Evolutionary conservation across 2,329 filamentous ascomycete species (phyloP).

Genomic region (Trichoderma aggressivum): DNA sequence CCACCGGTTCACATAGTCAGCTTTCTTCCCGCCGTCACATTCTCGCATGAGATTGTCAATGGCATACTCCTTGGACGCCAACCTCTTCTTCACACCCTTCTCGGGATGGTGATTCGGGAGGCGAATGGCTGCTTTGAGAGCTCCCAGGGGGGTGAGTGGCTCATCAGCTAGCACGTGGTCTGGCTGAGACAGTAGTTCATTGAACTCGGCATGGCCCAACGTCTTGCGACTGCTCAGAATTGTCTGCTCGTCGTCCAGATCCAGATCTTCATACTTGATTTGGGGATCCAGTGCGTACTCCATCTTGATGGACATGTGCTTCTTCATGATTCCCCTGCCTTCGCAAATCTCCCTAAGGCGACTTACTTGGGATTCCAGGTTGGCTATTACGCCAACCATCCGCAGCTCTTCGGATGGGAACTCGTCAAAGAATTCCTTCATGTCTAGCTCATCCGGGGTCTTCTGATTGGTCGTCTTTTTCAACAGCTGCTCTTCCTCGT

Average conservation of each 20-base stretch:
- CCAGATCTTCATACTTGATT: constrained; percentile 40
- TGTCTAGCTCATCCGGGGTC: constrained; percentile 38
- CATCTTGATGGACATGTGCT: constrained; percentile 39
- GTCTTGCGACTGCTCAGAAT: constrained; percentile 26
- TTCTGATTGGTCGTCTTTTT: constrained; percentile 29
- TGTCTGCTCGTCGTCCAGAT: constrained; percentile 33
- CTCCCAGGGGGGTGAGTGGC: constrained; percentile 41
- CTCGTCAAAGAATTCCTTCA: constrained; percentile 43
- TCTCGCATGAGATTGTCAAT: constrained; percentile 44
- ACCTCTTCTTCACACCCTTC: constrained; percentile 35
- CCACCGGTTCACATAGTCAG: constrained; percentile 50
- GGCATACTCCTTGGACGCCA: constrained; percentile 47
- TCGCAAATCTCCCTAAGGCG: constrained; percentile 40
- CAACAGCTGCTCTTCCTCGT: constrained; percentile 36
- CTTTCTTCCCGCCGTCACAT: constrained; percentile 36
- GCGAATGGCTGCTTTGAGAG: constrained; percentile 38
- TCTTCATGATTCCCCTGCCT: constrained; percentile 41
- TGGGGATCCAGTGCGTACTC: constrained; percentile 40
- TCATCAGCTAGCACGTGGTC: constrained; percentile 40
- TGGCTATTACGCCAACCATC: constrained; percentile 34
- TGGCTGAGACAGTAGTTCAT: constrained; percentile 48
- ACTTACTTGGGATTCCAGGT: constrained; percentile 33
- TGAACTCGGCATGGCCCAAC: constrained; percentile 41
- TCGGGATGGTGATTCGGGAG: constrained; percentile 36
- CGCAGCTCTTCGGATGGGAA: constrained; percentile 38